Evolutionary conservation across 139 green algal genomes (phyloP), one percentile per base, ranked within the genome.

Genomic region (Limnomonas spitsbergensis): DNA sequence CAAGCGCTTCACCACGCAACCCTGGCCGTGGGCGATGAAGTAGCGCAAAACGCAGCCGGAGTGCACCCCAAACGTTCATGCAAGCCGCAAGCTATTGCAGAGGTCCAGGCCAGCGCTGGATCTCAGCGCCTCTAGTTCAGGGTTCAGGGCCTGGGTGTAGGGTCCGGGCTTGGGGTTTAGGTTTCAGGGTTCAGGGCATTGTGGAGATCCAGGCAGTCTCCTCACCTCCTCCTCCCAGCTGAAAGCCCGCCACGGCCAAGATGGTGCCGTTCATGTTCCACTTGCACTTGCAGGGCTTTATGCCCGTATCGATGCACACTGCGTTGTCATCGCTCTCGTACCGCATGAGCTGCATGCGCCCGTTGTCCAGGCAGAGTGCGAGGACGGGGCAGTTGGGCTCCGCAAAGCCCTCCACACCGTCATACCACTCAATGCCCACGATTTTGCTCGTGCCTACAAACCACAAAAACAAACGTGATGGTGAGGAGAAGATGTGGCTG

Each of bases 371-470:
- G 78, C 82, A 91, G 4, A 95, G 69, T 20, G 87, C 89, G 69
- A 95, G 87, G 72, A 85, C 82, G 0, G 91, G 85, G 74, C 83
- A 90, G 82, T 89, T 86, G 71, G 88, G 82, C 80, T 94, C 88
- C 3, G 75, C 70, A 72, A 85, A 89, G 53, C 89, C 91, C 68
- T 88, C 70, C 40, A 87, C 70, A 31, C 91, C 91, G 40, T 90
- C 84, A 79, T 95, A 93, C 91, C 91, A 95, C 53, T 95, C 88
- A n/a, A 93, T 61, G 3, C 84, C 91, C 1, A 93, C 82, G 35
- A 95, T 87, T 3, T 85, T 80, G 82, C 66, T 78, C 2, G 67
- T 32, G 37, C 84, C 83, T 87, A 79, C 9, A 61, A 27, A 31
- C 4, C 29, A 40, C 7, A 53, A 14, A 20, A 42, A 53, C 32